phyloP scores from a whole-genome alignment of 768 basidiomycete genomes.

The Termitomyces sp. region DNA sequence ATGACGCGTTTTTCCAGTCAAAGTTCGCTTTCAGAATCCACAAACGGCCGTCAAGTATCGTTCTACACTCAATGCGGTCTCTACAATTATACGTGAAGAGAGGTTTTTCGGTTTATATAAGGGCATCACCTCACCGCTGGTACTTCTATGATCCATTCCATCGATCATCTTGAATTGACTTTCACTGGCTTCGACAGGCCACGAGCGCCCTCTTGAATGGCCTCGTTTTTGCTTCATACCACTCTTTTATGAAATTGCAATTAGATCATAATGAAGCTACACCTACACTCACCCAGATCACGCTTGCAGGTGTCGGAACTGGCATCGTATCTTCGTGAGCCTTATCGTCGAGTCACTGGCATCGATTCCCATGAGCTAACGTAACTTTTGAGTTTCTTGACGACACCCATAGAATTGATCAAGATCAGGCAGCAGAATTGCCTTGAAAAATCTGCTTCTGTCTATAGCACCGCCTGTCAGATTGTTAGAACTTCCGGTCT shows the following conservation, averaged over 20 bases:
- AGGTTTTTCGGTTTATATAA: constrained; percentile 66
- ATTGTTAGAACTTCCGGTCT: constrained; percentile 57
- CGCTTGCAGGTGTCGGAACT: constrained; percentile 75
- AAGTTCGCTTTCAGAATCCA: constrained; percentile 77
- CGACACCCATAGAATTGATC: constrained; percentile 82
- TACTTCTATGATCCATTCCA: constrained; percentile 27
- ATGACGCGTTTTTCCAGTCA: constrained; percentile 41
- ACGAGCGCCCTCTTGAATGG: constrained; percentile 80
- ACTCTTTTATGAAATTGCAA: constrained; percentile 71
- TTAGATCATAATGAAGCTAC: constrained; percentile 37
- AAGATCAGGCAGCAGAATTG: constrained; percentile 81
- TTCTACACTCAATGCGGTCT: constrained; percentile 62
- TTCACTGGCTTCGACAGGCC: constrained; percentile 36
- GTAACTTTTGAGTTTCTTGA: constrained; percentile 51
- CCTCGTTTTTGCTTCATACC: constrained; percentile 82
- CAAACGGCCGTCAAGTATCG: constrained; percentile 51
- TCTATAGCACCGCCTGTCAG: constrained; percentile 46
- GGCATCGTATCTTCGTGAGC: constrained; percentile 79
- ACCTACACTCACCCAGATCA: constrained; percentile 70
- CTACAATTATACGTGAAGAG: constrained; percentile 69
- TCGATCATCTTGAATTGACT: neutral
- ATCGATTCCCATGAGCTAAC: neutral
- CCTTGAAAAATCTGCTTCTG: constrained; percentile 42
- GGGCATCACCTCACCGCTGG: constrained; percentile 79
- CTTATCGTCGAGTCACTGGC: neutral